phyloP scores from a whole-genome alignment of 805 yeast species.

The Starmerella powellii region DNA sequence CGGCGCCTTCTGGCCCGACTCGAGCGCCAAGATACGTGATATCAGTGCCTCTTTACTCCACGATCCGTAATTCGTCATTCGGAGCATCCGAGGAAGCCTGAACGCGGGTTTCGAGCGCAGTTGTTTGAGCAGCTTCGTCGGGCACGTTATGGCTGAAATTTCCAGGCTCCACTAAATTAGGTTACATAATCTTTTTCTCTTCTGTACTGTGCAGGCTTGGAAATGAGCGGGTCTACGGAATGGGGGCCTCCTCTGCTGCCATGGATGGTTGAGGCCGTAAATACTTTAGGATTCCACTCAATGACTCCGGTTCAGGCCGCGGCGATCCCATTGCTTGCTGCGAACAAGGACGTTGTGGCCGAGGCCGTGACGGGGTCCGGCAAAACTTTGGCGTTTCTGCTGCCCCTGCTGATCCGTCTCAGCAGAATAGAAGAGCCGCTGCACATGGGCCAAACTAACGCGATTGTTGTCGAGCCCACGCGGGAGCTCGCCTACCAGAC shows the following conservation, averaged over 20 bases:
- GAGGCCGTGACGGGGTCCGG: conserved; percentile 98
- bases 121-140: too few relatives aligned
- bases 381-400: conserved; percentile 81
- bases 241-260: conserved; percentile 24
- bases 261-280: conserved; percentile 44
- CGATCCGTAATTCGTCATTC: conserved; percentile 10
- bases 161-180: background rate
- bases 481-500: conserved; percentile 45
- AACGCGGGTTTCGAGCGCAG: too few relatives aligned
- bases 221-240: conserved; percentile 12
- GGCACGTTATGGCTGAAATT: too few relatives aligned
- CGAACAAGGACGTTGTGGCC: conserved; percentile 87
- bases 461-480: conserved; percentile 61
- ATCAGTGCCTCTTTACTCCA: conserved; percentile 64
- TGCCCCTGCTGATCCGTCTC: conserved; percentile 47
- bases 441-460: conserved; percentile 52
- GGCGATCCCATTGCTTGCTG: conserved; percentile 70
- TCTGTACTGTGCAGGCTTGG: too few relatives aligned
- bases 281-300: conserved; percentile 57
- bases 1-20: conserved; percentile 24
- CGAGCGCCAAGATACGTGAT: conserved; percentile 44
- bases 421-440: conserved; percentile 24
- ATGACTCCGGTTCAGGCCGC: conserved; percentile 99
- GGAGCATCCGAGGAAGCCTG: conserved; percentile 5
- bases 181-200: conserved; percentile 9